These are phyloP conservation scores for Pseudoturritis turrita DNA, from an alignment of 345 rosid genomes.

Conservation along the genomic window DNA sequence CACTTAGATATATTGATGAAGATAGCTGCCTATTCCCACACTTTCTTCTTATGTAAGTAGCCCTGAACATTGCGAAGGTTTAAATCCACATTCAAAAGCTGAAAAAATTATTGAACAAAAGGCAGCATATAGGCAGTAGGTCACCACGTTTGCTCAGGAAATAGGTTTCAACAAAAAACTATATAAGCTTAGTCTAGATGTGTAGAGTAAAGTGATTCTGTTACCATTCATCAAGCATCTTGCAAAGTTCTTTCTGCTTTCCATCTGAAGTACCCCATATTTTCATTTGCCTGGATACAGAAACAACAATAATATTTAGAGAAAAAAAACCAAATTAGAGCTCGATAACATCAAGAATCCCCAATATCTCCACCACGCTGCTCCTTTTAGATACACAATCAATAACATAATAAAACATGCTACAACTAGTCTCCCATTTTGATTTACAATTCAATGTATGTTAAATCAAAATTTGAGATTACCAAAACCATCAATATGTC, in stretches of 20 bases:
- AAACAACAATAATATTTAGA: background rate
- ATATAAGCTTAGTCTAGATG: conserved; percentile 1
- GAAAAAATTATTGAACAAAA: background rate
- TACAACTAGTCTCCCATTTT: conserved; percentile 1
- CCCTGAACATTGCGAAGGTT: conserved; percentile 45
- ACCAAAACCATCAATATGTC: conserved; percentile 4
- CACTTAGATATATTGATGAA: conserved; percentile 70
- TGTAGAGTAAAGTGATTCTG: conserved; percentile 17
- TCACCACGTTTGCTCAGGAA: background rate
- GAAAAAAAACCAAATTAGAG: background rate
- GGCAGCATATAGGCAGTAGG: background rate
- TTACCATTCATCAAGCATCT: conserved; percentile 98
- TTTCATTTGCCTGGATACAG: conserved; percentile 72
- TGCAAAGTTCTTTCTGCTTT: conserved; percentile 78
- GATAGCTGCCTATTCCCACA: conserved; percentile 65
- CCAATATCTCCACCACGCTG: background rate
- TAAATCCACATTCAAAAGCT: background rate
- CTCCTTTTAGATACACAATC: conserved; percentile 2
- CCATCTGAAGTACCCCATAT: conserved; percentile 80
- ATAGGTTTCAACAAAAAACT: background rate
- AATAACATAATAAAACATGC: background rate
- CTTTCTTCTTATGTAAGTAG: conserved; percentile 62
- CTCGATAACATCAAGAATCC: background rate
- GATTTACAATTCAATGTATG: conserved; percentile 1
- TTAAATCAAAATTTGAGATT: background rate